Evolutionary conservation across 2,329 filamentous ascomycete species (phyloP).

Genomic region (Sarocladium brachiariae): DNA sequence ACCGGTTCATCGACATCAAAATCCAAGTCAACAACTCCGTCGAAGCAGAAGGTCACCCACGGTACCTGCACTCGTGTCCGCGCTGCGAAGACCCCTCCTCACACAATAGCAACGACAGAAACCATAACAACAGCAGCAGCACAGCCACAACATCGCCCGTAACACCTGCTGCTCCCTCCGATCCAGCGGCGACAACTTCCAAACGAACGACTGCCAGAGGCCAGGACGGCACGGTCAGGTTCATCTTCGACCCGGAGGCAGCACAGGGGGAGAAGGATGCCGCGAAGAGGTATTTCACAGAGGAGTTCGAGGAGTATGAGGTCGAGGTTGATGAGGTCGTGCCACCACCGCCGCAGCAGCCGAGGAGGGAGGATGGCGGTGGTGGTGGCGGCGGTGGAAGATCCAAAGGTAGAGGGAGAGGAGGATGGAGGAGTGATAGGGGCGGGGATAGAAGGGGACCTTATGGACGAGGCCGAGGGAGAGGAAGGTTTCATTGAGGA

Average conservation of each 20-base stretch:
- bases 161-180: slow-evolving; percentile 33
- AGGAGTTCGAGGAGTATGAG: slow-evolving; percentile 71
- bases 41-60: slow-evolving; percentile 52
- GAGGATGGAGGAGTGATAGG: slow-evolving; percentile 13
- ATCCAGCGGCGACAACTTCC: slow-evolving; percentile 4
- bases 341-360: slow-evolving; percentile 20
- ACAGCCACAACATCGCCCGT: slow-evolving; percentile 17
- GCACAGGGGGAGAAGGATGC: slow-evolving; percentile 64
- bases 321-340: slow-evolving; percentile 67
- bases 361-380: background rate
- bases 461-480: no score
- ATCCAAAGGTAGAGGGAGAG: slow-evolving; percentile 11
- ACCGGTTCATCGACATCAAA: slow-evolving; percentile 77
- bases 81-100: slow-evolving; percentile 36
- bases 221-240: slow-evolving; percentile 73
- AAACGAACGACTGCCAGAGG: slow-evolving; percentile 24
- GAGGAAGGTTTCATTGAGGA: slow-evolving; percentile 10
- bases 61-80: slow-evolving; percentile 57
- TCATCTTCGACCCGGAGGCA: slow-evolving; percentile 76
- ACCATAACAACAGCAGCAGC: slow-evolving; percentile 23
- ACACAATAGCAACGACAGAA: no score
- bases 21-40: slow-evolving; percentile 81
- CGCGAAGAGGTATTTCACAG: slow-evolving; percentile 62
- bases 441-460: slow-evolving; percentile 15
- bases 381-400: background rate